These are phyloP conservation scores for Paramecium primaurelia DNA, from an alignment of 73 alveolate species.

Conservation along the genomic window DNA sequence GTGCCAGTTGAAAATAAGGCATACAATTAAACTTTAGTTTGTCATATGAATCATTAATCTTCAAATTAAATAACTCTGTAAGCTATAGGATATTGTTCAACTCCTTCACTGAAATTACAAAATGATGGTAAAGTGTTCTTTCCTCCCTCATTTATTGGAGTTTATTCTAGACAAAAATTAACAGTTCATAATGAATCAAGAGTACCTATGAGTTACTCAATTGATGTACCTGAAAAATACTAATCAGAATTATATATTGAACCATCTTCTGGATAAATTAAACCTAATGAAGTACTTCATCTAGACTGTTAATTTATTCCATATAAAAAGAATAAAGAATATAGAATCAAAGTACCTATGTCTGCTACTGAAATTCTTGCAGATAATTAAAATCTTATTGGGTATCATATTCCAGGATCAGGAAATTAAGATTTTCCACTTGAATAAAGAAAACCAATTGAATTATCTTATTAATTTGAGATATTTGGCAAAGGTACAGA, in stretches of 20 bases:
- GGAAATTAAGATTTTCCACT: constrained; percentile 71
- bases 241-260: constrained; percentile 88
- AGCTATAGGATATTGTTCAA: constrained; percentile 91
- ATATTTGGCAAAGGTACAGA: constrained; percentile 93
- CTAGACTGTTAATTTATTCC: constrained; percentile 91
- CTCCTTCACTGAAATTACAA: constrained; percentile 86
- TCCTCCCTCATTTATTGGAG: constrained; percentile 97
- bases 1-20: constrained; percentile 87
- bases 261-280: constrained; percentile 79
- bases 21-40: constrained; percentile 86
- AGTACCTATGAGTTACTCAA: constrained; percentile 86
- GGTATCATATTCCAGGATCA: constrained; percentile 94
- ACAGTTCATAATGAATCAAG: constrained; percentile 86
- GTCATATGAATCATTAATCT: constrained; percentile 88
- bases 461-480: constrained; percentile 70
- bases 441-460: constrained; percentile 72
- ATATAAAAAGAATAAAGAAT: constrained; percentile 77
- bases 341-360: constrained; percentile 82
- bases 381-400: constrained; percentile 83
- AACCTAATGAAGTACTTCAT: constrained; percentile 86
- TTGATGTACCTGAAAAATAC: constrained; percentile 89
- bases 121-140: constrained; percentile 92
- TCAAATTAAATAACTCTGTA: constrained; percentile 80
- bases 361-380: constrained; percentile 86
- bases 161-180: constrained; percentile 86